A percentile compares a stretch with the other conserved stretches of the same genome.
Conservation (phyloP, 1,284 basidiomycete species). For the Erythrobasidium hasegawianum region DNA sequence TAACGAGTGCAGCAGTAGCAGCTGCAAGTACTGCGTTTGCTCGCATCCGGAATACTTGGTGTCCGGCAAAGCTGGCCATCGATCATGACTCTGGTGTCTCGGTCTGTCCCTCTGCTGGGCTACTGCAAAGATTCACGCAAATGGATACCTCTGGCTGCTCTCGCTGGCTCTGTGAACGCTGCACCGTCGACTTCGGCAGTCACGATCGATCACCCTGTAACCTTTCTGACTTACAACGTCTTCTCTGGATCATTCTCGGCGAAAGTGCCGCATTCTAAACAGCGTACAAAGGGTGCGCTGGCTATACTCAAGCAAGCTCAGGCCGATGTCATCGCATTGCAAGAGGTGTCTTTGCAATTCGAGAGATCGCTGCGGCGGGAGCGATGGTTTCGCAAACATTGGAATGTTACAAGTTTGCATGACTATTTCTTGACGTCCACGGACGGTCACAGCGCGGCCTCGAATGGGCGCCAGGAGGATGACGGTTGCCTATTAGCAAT, state of each 20-base stretch:
- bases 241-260: constrained; percentile 23
- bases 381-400: constrained; percentile 22
- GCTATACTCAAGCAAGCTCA: background rate
- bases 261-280: constrained; percentile 8
- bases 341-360: constrained; percentile 23
- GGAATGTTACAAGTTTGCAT: constrained; percentile 11
- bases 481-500: constrained; percentile 27
- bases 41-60: too few species aligned
- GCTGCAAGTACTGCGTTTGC: background rate
- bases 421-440: constrained; percentile 17
- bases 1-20: background rate
- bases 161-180: background rate
- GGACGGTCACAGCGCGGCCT: background rate
- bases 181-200: background rate
- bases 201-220: constrained; percentile 2
- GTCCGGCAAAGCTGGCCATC: too few species aligned
- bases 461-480: constrained; percentile 5
- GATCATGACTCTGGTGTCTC: background rate
- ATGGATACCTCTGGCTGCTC: background rate
- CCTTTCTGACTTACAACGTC: constrained; percentile 28
- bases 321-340: constrained; percentile 22
- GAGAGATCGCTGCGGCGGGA: constrained; percentile 18
- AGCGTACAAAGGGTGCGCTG: constrained; percentile 14
- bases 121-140: background rate
- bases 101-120: background rate